Conservation (phyloP, 108 stramenopile species). For the Asterionellopsis glacialis region DNA sequence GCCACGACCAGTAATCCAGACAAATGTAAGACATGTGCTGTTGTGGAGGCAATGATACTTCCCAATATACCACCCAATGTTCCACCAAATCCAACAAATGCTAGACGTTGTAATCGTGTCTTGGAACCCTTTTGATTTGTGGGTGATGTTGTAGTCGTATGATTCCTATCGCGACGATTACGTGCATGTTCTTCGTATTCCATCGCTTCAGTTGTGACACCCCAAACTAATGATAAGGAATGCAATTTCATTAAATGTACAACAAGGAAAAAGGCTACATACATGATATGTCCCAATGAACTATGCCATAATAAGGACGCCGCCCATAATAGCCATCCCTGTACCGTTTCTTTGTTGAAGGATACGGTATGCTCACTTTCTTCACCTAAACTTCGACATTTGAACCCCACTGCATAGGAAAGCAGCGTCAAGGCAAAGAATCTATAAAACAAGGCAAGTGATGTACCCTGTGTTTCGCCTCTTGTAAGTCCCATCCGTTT, state of each 20-base stretch:
- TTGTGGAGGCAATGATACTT: slow-evolving; percentile 65
- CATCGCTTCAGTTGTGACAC: slow-evolving; percentile 88
- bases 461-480: slow-evolving; percentile 87
- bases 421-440: slow-evolving; percentile 66
- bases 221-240: slow-evolving; percentile 80
- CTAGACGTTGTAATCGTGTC: slow-evolving; percentile 60
- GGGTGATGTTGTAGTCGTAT: slow-evolving; percentile 3
- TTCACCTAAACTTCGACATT: slow-evolving; percentile 11
- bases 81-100: slow-evolving; percentile 82
- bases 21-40: slow-evolving; percentile 63
- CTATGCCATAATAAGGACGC: neutral
- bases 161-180: slow-evolving; percentile 18
- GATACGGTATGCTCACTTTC: neutral
- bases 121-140: slow-evolving; percentile 6
- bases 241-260: slow-evolving; percentile 87
- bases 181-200: slow-evolving; percentile 83
- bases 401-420: slow-evolving; percentile 69
- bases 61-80: slow-evolving; percentile 76
- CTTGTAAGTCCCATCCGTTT: slow-evolving; percentile 83
- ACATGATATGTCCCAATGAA: slow-evolving; percentile 44
- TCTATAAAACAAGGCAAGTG: slow-evolving; percentile 78
- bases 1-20: slow-evolving; percentile 72
- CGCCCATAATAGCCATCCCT: neutral
- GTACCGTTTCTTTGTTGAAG: neutral
- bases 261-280: slow-evolving; percentile 82